Conservation (phyloP, 805 yeast species). For the Tetrapisispora taiwanensis region DNA sequence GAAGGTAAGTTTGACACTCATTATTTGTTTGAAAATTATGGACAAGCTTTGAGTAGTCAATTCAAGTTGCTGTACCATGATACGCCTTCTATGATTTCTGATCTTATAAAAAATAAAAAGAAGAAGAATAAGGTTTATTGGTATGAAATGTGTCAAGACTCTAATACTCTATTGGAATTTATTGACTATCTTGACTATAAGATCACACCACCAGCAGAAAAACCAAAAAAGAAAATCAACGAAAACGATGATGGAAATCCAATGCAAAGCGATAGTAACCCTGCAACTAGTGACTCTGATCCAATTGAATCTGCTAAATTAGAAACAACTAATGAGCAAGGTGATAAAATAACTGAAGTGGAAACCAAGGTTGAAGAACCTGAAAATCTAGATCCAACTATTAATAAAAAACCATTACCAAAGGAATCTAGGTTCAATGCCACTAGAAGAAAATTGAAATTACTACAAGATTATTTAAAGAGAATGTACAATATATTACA, state of each 20-base stretch:
- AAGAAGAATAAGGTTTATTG: slow-evolving; percentile 15
- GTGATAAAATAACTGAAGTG: neutral
- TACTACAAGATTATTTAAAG: slow-evolving; percentile 13
- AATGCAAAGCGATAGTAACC: slow-evolving; percentile 1
- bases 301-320: no score
- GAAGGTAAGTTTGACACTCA: slow-evolving; percentile 18
- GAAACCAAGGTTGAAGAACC: neutral
- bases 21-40: slow-evolving; percentile 17
- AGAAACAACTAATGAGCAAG: no score
- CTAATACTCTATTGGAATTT: slow-evolving; percentile 17
- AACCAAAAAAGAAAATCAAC: neutral
- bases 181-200: slow-evolving; percentile 17
- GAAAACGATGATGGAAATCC: neutral
- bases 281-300: no score
- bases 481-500: slow-evolving; percentile 34
- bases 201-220: slow-evolving; percentile 2
- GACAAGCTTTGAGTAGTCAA: slow-evolving; percentile 14
- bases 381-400: slow-evolving; percentile 3
- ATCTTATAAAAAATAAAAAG: slow-evolving; percentile 8
- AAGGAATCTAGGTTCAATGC: slow-evolving; percentile 17
- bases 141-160: slow-evolving; percentile 24
- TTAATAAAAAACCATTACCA: slow-evolving; percentile 17
- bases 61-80: slow-evolving; percentile 24
- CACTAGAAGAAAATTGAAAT: slow-evolving; percentile 14
- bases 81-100: slow-evolving; percentile 15